Evolutionary conservation across 352 stramenopile genomes (phyloP).

Genomic region (Albugo candida): DNA sequence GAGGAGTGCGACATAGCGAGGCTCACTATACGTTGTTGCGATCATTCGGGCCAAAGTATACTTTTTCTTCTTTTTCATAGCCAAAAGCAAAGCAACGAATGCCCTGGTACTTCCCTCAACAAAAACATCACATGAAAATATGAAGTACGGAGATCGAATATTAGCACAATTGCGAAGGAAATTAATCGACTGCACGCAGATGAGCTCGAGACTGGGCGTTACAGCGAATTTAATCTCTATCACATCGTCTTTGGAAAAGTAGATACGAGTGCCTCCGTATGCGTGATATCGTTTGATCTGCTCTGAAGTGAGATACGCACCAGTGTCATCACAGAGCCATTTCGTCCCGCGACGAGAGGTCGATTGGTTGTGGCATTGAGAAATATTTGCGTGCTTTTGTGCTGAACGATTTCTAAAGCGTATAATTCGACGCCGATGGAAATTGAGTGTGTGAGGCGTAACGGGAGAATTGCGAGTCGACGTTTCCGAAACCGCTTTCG

Average conservation of each 20-base stretch:
- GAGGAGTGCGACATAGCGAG: conserved; percentile 53
- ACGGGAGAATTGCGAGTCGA: conserved; percentile 34
- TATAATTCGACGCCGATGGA: conserved; percentile 68
- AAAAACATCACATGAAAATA: conserved; percentile 58
- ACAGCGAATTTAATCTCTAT: conserved; percentile 67
- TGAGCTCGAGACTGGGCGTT: conserved; percentile 46
- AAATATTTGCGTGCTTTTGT: conserved; percentile 33
- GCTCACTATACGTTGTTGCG: conserved; percentile 48
- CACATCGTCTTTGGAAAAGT: conserved; percentile 62
- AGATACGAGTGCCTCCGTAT: conserved; percentile 57
- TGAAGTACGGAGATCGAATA: conserved; percentile 55
- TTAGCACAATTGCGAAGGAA: conserved; percentile 49
- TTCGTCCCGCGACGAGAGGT: conserved; percentile 63
- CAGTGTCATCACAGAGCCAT: conserved; percentile 71
- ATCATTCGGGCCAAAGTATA: conserved; percentile 48
- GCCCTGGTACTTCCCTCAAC: conserved; percentile 56
- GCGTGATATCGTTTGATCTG: conserved; percentile 61
- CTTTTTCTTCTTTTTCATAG: conserved; percentile 46
- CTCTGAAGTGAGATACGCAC: conserved; percentile 40
- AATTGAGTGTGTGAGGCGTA: conserved; percentile 50
- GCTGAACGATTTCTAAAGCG: conserved; percentile 29
- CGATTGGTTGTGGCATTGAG: conserved; percentile 53
- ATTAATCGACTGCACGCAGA: conserved; percentile 47
- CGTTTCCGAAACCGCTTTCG: conserved; percentile 69
- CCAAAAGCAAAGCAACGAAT: conserved; percentile 42